Evolutionary conservation across 2,329 filamentous ascomycete species (phyloP).

Genomic region (Anthostomella pinea): DNA sequence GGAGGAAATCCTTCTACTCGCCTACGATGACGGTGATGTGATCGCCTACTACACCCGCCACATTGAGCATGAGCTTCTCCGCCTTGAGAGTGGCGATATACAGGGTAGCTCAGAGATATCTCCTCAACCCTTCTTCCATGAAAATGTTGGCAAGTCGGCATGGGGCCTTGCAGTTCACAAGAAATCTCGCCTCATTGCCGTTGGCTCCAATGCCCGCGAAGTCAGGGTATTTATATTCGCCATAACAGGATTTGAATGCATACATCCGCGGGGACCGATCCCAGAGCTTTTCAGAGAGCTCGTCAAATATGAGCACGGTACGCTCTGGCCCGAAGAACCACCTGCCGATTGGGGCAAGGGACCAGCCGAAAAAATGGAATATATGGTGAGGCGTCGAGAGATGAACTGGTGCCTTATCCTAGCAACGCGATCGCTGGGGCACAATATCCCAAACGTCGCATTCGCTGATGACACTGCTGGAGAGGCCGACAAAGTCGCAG

Average conservation of each 20-base stretch:
- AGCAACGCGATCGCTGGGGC: conserved; percentile 35
- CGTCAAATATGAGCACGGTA: conserved; percentile 21
- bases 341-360: too few species aligned
- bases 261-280: conserved; percentile 5
- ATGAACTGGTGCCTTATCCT: conserved; percentile 51
- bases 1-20: conserved; percentile 65
- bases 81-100: conserved; percentile 29
- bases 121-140: conserved; percentile 59
- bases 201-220: conserved; percentile 67
- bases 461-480: conserved; percentile 48
- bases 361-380: conserved; percentile 9
- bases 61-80: conserved; percentile 35
- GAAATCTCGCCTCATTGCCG: conserved; percentile 78
- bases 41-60: conserved; percentile 64
- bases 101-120: too few species aligned
- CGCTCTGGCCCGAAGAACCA: too few species aligned
- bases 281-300: conserved; percentile 18
- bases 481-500: conserved; percentile 48
- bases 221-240: conserved; percentile 35
- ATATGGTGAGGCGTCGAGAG: conserved; percentile 32
- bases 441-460: conserved; percentile 53
- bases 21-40: conserved; percentile 74
- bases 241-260: conserved; percentile 17
- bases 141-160: conserved; percentile 74
- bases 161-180: conserved; percentile 88